Evolutionary conservation across 495 filamentous ascomycete genomes (phyloP).

Genomic region (Penicillium diatomitis): DNA sequence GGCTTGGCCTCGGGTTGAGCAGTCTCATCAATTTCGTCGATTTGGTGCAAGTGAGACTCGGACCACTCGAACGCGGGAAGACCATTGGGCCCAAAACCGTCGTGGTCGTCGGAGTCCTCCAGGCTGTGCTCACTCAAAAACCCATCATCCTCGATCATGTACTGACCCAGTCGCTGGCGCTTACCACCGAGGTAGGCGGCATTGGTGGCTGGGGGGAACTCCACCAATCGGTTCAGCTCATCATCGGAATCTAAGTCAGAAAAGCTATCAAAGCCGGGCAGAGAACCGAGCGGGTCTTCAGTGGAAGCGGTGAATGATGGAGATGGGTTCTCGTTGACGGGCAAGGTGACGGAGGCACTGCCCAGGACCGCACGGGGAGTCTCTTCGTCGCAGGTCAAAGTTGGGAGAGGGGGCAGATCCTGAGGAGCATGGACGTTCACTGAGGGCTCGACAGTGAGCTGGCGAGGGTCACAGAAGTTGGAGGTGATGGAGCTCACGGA

Average conservation of each 20-base stretch:
- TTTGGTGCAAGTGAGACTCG: conserved; percentile 20
- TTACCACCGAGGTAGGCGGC: conserved; percentile 62
- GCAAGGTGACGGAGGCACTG: conserved; percentile 51
- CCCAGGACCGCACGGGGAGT: conserved; percentile 68
- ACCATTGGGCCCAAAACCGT: conserved; percentile 46
- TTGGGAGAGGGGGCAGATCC: conserved; percentile 62
- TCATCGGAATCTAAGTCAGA: conserved; percentile 91
- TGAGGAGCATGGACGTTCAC: conserved; percentile 40
- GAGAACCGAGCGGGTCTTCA: conserved; percentile 46
- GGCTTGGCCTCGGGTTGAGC: conserved; percentile 39
- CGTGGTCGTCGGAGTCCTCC: conserved; percentile 63
- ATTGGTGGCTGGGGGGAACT: conserved; percentile 51
- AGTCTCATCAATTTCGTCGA: conserved; percentile 15
- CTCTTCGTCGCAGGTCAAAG: conserved; percentile 61
- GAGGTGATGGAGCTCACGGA: conserved; percentile 21
- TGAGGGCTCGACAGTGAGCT: conserved; percentile 69
- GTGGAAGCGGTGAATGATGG: conserved; percentile 40
- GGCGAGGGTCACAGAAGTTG: conserved; percentile 89
- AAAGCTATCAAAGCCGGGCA: conserved; percentile 72
- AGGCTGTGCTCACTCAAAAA: conserved; percentile 69
- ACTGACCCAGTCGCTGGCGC: conserved; percentile 62
- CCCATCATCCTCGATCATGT: conserved; percentile 62
- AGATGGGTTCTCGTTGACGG: conserved; percentile 40
- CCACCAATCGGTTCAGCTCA: conserved; percentile 72
- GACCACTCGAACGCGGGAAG: conserved; percentile 32